These are phyloP conservation scores for Russula sp. DNA, from an alignment of 768 basidiomycete genomes.

Conservation along the genomic window DNA sequence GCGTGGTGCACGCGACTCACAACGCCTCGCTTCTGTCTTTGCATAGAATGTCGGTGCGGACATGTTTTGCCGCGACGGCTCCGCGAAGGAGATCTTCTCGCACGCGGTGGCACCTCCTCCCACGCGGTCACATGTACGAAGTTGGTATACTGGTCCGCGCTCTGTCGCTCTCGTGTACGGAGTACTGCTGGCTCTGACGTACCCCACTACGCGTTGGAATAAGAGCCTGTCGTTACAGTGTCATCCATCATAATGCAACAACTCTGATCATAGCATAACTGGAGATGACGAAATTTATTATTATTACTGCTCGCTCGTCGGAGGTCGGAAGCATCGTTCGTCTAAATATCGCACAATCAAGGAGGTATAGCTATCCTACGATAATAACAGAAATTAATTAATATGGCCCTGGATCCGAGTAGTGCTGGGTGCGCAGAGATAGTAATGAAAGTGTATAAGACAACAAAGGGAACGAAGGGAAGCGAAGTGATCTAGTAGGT, in stretches of 20 bases:
- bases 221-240: too few species aligned
- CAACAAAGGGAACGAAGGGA: background rate
- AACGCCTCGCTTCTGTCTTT: too few species aligned
- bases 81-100: too few species aligned
- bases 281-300: constrained; percentile 1
- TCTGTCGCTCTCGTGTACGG: too few species aligned
- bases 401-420: constrained; percentile 5
- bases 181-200: too few species aligned
- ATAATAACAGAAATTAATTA: constrained; percentile 7
- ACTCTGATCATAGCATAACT: background rate
- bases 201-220: too few species aligned
- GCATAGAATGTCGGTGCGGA: too few species aligned
- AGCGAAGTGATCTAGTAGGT: background rate
- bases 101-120: too few species aligned
- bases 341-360: constrained; percentile 16
- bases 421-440: background rate
- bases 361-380: constrained; percentile 1
- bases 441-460: constrained; percentile 2
- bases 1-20: background rate
- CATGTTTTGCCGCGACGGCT: too few species aligned
- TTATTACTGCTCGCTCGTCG: background rate
- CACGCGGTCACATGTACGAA: too few species aligned
- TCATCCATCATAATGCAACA: too few species aligned
- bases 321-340: background rate
- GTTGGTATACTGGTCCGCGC: too few species aligned